Evolutionary conservation across 495 filamentous ascomycete genomes (phyloP), one percentile per base, ranked within the genome.

Genomic region (Neurospora sp.): DNA sequence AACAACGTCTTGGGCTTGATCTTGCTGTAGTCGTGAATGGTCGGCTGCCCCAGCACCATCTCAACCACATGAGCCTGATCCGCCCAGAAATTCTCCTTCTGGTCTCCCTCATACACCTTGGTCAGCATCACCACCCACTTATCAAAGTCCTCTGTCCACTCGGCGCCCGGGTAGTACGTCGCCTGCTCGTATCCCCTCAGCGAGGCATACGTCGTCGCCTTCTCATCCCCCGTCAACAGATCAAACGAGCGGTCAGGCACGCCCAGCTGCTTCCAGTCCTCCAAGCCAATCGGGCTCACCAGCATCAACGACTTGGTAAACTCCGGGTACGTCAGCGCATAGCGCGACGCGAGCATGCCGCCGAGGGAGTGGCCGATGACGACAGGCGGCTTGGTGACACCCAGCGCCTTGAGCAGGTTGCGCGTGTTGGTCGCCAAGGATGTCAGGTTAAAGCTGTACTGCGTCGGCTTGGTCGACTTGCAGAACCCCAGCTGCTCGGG

Each of bases 401-500:
- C 74, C 9, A 85, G 77, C 20, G 75, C 71, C 16, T 75, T 73
- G 6, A 86, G 71, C 4, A 86, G 78, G 37, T 72, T 76, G 66
- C 76, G 75, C 70, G 82, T 84, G 76, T 86, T 85, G 38, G 77
- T 77, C 4, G 82, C 78, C 9, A 85, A 78, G 74, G 84, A 83
- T 31, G 81, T 78, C 10, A 85, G 73, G 41, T 74, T 83, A 76
- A 83, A 86, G 75, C 85, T 82, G 74, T 86, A 85, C 14, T 66
- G 70, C 18, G 40, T 69, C 4, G 84, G 83, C 74, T 86, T 85
- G 11, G 81, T 79, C n/a, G 82, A 84, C 76, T 85, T 85, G 81
- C 84, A 86, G 69, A 83, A 86, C 46, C 84, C 84, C 70, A 86
- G 72, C 73, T 86, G 84, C 73, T 86, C 84, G 2, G 82, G 82